Evolutionary conservation across 2,329 filamentous ascomycete species (phyloP).

Genomic region (Aspergillus candidus): DNA sequence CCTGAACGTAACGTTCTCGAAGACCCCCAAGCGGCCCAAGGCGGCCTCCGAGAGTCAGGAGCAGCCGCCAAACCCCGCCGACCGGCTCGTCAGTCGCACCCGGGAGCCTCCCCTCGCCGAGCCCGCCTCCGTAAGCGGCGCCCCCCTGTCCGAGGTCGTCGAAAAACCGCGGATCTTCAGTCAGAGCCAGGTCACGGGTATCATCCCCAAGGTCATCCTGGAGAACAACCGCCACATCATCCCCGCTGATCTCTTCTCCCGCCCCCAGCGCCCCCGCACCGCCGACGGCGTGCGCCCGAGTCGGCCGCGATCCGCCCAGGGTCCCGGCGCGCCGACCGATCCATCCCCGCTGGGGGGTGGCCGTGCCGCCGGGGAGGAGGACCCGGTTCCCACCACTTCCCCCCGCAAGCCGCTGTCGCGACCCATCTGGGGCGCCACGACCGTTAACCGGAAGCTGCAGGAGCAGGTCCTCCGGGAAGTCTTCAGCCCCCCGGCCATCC

Average conservation of each 20-base stretch:
- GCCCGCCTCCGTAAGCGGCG: slow-evolving; percentile 7
- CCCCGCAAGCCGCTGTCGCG: slow-evolving; percentile 26
- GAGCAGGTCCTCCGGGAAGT: slow-evolving; percentile 92
- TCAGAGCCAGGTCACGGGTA: slow-evolving; percentile 69
- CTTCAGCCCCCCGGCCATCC: slow-evolving; percentile 76
- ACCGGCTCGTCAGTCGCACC: slow-evolving; percentile 3
- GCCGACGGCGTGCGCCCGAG: slow-evolving; percentile 23
- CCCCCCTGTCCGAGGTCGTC: slow-evolving; percentile 12
- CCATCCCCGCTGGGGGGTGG: slow-evolving; percentile 6
- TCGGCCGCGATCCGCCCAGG: slow-evolving; percentile 17
- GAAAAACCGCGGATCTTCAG: slow-evolving; percentile 53
- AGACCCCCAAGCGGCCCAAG: slow-evolving; percentile 61
- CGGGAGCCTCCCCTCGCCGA: slow-evolving; percentile 11
- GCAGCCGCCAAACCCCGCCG: slow-evolving; percentile 13
- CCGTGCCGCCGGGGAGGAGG: slow-evolving; percentile 5
- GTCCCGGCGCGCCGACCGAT: slow-evolving; percentile 12
- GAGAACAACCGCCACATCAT: slow-evolving; percentile 93
- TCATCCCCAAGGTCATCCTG: slow-evolving; percentile 84
- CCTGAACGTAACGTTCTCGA: slow-evolving; percentile 90
- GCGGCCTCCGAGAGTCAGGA: slow-evolving; percentile 27
- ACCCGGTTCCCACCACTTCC: no score
- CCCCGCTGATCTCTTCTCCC: slow-evolving; percentile 71
- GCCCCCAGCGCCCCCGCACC: slow-evolving; percentile 44
- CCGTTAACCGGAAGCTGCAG: slow-evolving; percentile 77
- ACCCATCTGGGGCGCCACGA: slow-evolving; percentile 78